Base-by-base conservation (phyloP, 2,329 filamentous ascomycete genomes). In the Fusarium nanum region DNA sequence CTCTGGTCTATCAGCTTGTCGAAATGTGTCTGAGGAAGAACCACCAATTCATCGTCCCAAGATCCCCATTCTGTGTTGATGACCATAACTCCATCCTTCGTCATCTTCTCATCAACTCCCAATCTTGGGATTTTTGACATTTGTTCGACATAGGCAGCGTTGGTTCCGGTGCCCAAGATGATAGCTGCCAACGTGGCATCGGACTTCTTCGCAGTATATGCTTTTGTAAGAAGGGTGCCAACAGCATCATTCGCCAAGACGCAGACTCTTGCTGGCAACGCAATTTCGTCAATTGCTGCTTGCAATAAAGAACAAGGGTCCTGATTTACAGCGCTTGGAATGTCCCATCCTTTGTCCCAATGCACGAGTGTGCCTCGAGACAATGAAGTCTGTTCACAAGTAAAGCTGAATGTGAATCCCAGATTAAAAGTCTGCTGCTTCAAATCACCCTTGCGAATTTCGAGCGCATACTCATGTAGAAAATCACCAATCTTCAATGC, bases 301-400 rank as follows among this genome's bases (percentile, higher is more conserved):
- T 63, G 60, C 3, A 63, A 11, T 13, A 63, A 9, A 4, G 48
- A 37, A 18, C 60, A 63, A 4, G 58, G 60, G 11, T 63, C 60
- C 12, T 44, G 23, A 3, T 44, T 22, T 6, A 63, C 10, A 1
- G 58, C 45, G 16, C 42, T 63, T 13, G 58, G 58, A 2, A 63
- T 63, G 7, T 56, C 58, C 60, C 60, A 63, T 63, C 48, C 60
- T 8, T 63, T 63, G 6, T 63, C 58, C 58, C 60, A 63, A 5
- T 63, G 58, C 6, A 44, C 47, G 6, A 63, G 60, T 5, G 58
- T 63, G 0, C 60, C 60, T 1, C 20, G 25, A 4, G 58, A 63
- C 5, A 63, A 46, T 0, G 58, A 63, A 0, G 60, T 63, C 7
- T 63, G 58, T 13, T 63, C 60, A 1, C 60, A 63, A 0, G 58